Percentiles rank a stretch among this genome's conserved stretches.
Conservation (phyloP, 192 early-diverging fungal species). For the Entophlyctis luteolus region DNA sequence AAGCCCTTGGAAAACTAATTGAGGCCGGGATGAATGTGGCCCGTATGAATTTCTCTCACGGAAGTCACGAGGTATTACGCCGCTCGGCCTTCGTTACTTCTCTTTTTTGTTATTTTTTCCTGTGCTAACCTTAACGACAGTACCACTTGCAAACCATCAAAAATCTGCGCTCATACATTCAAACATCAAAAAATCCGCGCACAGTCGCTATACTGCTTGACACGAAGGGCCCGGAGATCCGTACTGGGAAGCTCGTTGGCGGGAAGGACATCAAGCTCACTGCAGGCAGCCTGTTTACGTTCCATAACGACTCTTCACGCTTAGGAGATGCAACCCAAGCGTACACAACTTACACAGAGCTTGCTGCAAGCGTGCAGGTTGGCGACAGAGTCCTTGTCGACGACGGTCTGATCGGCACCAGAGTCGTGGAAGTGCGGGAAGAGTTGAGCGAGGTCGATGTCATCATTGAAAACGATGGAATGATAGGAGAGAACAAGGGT, state of each 20-base stretch:
- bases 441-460: constrained; percentile 38
- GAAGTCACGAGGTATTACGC: constrained; percentile 43
- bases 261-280: constrained; percentile 40
- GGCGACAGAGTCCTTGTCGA: constrained; percentile 53
- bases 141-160: constrained; percentile 49
- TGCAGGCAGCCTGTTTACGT: constrained; percentile 42
- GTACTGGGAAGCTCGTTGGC: constrained; percentile 53
- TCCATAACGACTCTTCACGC: constrained; percentile 48
- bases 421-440: constrained; percentile 33
- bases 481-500: constrained; percentile 88
- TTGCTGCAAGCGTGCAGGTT: constrained; percentile 34
- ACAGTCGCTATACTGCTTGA: constrained; percentile 51
- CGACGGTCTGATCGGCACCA: constrained; percentile 53
- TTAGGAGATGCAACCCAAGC: constrained; percentile 51
- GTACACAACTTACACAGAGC: constrained; percentile 46
- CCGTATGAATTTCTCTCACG: constrained; percentile 60
- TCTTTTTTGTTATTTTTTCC: too few species aligned
- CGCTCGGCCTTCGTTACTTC: background rate
- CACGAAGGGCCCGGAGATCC: constrained; percentile 58
- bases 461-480: constrained; percentile 74
- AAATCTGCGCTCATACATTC: constrained; percentile 41
- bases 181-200: constrained; percentile 35
- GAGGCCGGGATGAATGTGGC: constrained; percentile 55
- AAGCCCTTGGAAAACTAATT: constrained; percentile 44
- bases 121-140: constrained; percentile 6